phyloP scores from a whole-genome alignment of 495 filamentous ascomycete genomes.

The Talaromyces nanjingensis region DNA sequence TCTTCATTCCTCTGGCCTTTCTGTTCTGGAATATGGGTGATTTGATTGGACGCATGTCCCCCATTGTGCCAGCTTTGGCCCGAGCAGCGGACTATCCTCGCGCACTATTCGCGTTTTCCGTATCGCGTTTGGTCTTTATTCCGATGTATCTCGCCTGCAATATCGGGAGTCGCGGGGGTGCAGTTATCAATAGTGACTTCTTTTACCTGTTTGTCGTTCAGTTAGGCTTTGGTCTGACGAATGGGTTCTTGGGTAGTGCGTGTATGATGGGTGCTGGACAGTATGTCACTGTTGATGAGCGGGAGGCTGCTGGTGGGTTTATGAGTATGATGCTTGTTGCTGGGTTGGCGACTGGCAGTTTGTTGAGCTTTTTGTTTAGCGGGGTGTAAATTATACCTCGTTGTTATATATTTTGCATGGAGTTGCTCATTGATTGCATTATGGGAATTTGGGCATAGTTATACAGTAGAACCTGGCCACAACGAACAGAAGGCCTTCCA shows the following conservation, averaged over 20 bases:
- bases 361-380: constrained; percentile 75
- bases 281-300: constrained; percentile 71
- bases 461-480: neutral
- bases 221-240: constrained; percentile 73
- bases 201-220: constrained; percentile 87
- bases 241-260: constrained; percentile 75
- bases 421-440: neutral
- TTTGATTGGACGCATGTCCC: constrained; percentile 64
- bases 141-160: constrained; percentile 91
- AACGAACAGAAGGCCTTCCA: no score
- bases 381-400: constrained; percentile 17
- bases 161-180: constrained; percentile 54
- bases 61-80: constrained; percentile 54
- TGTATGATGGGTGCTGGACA: constrained; percentile 86
- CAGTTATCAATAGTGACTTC: constrained; percentile 66
- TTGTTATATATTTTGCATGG: neutral
- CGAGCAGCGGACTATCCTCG: constrained; percentile 51
- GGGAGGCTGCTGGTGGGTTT: constrained; percentile 85
- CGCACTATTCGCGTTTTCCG: constrained; percentile 53
- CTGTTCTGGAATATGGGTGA: constrained; percentile 94
- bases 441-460: neutral
- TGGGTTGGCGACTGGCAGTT: constrained; percentile 76
- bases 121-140: constrained; percentile 62
- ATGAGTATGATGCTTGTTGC: constrained; percentile 86
- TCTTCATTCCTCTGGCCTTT: constrained; percentile 86